Evolutionary conservation across 257 asterid species (phyloP).

Genomic region (Linaria vulgaris): DNA sequence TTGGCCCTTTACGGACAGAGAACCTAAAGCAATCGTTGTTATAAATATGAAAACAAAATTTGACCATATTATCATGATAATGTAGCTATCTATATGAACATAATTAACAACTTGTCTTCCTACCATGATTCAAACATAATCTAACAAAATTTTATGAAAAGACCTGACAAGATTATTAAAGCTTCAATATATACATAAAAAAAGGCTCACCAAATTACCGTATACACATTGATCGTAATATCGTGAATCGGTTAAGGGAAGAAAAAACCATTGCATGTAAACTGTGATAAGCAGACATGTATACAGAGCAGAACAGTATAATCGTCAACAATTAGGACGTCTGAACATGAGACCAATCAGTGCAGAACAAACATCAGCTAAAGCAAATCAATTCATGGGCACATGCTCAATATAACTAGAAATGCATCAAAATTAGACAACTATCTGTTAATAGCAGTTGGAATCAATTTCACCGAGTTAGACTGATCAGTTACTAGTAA

Average conservation of each 20-base stretch:
- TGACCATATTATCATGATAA: no score
- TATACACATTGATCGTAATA: background rate
- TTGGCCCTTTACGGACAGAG: conserved; percentile 1
- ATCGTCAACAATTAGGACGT: conserved; percentile 10
- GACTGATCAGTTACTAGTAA: background rate
- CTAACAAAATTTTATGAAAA: background rate
- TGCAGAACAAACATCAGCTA: conserved; percentile 6
- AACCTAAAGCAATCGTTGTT: conserved; percentile 7
- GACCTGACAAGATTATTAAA: background rate
- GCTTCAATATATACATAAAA: background rate
- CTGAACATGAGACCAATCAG: conserved; percentile 11
- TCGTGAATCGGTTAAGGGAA: background rate
- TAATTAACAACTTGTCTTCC: background rate
- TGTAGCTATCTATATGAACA: background rate
- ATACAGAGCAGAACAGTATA: background rate
- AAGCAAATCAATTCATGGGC: background rate
- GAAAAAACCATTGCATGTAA: background rate
- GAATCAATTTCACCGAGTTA: background rate
- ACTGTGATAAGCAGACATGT: background rate
- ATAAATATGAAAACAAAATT: background rate
- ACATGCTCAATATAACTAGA: conserved; percentile 10
- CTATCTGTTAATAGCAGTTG: background rate
- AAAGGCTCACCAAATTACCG: conserved; percentile 11
- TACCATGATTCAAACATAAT: conserved; percentile 1
- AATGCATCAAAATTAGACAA: conserved; percentile 4